Evolutionary conservation across 2,329 filamentous ascomycete species (phyloP), one percentile per base, ranked within the genome.

Genomic region (Cladosporium sphaerospermum): DNA sequence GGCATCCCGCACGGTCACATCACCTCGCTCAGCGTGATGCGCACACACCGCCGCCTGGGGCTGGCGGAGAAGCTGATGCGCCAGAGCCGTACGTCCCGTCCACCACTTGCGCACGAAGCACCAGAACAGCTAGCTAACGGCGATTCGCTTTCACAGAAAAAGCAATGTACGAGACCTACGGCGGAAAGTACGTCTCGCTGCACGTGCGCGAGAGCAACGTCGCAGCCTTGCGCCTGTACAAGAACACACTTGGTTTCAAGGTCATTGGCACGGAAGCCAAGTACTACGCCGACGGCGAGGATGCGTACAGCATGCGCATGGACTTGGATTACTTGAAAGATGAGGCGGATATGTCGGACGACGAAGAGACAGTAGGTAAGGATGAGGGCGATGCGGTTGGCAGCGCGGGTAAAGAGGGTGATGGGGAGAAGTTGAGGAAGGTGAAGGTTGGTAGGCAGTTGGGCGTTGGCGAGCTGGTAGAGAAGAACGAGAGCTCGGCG

Each of bases 51-150:
- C 55, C 75, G 92, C 52, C 72, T 99, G 55, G 93, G 93, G 0
- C 88, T 99, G 61, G 93, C 93, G 7, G 93, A 99, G 79, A 95
- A 96, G 77, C 76, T 99, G 62, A 99, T 99, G 93, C 79, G 91
- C 48, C 93, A 97, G 77, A 90, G 86, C 64, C 92, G 89, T 95
- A 79, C 51, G 88, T 82, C 11, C 8, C 36, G 11, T 11, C 42
- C 56, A 49, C n/a, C 42, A 28, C 10, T 40, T 11, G 33, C 28
- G 9, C 14, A 6, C 19, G 10, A 16, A 19, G 23, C 16, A 3
- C 9, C 42, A 14, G 23, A 43, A 10, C 28, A 5, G 4, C 23
- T 23, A 10, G 41, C 40, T 54, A n/a, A 50, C 31, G 14, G 18
- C 36, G n/a, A 8, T 41, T 13, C 9, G 18, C 37, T 32, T 43